Conservation (phyloP, 495 filamentous ascomycete species). For the Neurospora sp. region DNA sequence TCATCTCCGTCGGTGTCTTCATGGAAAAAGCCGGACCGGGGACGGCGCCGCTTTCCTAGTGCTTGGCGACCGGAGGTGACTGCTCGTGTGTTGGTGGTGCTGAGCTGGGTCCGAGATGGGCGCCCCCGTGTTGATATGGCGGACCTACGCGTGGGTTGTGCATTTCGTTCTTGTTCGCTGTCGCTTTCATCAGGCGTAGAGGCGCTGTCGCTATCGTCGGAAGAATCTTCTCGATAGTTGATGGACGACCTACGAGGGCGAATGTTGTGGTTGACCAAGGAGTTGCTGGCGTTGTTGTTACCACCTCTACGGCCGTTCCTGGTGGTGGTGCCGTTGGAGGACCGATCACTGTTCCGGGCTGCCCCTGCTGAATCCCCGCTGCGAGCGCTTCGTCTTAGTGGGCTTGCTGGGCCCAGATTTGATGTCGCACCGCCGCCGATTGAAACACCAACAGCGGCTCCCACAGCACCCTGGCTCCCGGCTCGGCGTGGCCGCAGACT, state of each 20-base stretch:
- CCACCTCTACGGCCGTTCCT: not conserved
- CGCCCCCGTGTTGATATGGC: not conserved
- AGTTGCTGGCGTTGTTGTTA: not conserved
- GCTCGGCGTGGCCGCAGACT: not conserved
- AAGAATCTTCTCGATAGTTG: not conserved
- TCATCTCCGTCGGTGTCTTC: slow-evolving; percentile 10
- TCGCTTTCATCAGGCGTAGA: not conserved
- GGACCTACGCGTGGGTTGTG: not conserved
- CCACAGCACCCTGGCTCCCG: not conserved
- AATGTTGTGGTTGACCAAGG: not conserved
- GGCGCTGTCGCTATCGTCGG: not conserved
- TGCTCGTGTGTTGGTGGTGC: not conserved
- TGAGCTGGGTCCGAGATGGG: not conserved
- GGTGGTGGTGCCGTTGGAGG: too few species aligned
- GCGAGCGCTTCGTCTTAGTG: not conserved
- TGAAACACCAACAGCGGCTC: not conserved
- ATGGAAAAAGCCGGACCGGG: slow-evolving; percentile 16
- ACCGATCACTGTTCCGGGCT: not conserved
- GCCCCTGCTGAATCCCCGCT: not conserved
- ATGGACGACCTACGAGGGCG: not conserved
- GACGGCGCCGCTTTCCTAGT: slow-evolving; percentile 13
- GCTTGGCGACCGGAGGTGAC: not conserved
- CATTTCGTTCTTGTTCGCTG: not conserved
- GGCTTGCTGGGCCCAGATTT: not conserved
- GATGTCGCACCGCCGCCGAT: not conserved